A percentile compares a stretch with the other conserved stretches of the same genome.
Conservation (phyloP, 2,329 filamentous ascomycete species). For the Kalmusia sp. region DNA sequence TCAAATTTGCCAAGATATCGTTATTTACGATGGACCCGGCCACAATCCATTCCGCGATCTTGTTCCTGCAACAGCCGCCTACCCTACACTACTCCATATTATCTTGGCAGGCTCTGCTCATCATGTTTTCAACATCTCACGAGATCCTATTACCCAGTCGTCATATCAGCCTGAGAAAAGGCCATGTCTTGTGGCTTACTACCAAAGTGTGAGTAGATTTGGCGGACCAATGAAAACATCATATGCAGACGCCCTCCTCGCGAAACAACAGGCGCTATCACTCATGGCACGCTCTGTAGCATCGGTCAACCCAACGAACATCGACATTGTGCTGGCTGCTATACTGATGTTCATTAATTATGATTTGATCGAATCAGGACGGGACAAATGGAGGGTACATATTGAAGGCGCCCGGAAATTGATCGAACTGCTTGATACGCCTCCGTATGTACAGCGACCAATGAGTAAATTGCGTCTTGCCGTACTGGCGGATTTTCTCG, state of each 20-base stretch:
- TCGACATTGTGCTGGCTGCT: conserved; percentile 54
- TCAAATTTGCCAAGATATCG: conserved; percentile 63
- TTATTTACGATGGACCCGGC: conserved; percentile 54
- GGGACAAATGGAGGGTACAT: conserved; percentile 60
- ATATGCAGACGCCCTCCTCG: conserved; percentile 49
- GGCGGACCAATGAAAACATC: conserved; percentile 39
- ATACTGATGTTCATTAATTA: conserved; percentile 59
- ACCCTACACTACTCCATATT: conserved; percentile 55
- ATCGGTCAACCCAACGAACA: conserved; percentile 36
- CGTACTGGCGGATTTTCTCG: conserved; percentile 45
- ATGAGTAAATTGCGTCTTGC: conserved; percentile 43
- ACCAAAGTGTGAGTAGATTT: conserved; percentile 49
- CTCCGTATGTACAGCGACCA: conserved; percentile 31
- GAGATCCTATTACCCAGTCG: conserved; percentile 43
- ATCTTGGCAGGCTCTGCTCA: conserved; percentile 58
- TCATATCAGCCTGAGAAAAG: conserved; percentile 39
- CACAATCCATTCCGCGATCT: conserved; percentile 59
- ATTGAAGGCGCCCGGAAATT: conserved; percentile 59
- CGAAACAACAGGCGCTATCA: conserved; percentile 57
- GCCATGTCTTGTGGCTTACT: conserved; percentile 40
- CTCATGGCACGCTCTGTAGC: conserved; percentile 47
- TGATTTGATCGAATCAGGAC: conserved; percentile 59
- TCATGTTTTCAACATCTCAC: conserved; percentile 52
- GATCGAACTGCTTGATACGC: conserved; percentile 48
- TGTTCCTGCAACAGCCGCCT: conserved; percentile 52